Base-by-base conservation (phyloP, 306 rosid genomes). In the Vigna mungo region DNA sequence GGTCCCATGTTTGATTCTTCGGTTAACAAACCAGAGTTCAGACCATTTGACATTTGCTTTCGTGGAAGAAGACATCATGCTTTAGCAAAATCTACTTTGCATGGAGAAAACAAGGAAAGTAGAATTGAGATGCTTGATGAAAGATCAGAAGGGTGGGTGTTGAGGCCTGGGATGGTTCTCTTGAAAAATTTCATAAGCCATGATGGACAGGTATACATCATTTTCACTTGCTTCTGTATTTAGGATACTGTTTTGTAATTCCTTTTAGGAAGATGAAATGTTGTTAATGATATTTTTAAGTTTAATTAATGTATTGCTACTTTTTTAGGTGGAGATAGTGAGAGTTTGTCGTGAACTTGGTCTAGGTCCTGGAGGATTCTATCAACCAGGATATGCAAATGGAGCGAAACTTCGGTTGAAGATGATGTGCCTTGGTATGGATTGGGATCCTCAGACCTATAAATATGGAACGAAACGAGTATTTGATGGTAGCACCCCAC, bases 341-440 rank as follows among this genome's bases (percentile, higher is more conserved):
- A 85, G 77, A 47, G 79, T 2, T 8, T 87, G 90, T 18, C 86
- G 80, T 17, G 10, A 78, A 21, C 86, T 90, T 61, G 93, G 96
- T 68, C 30, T 73, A 4, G 92, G 93, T 15, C 85, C 84, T 7
- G 92, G 93, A 25, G 97, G 91, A 39, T 90, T 92, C 81, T 92
- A 90, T 81, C 87, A 70, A 79, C 93, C 96, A 15, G 80, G 89
- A 37, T 92, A 74, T 80, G 64, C 79, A 51, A 68, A 44, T 54
- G 96, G 96, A 59, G 87, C 85, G 4, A 88, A 88, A 87, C 90
- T 90, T 52, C 74, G 83, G 68, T 74, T 90, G 76, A 84, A 77
- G 68, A 92, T 92, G 91, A 90, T 88, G 93, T 90, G 96, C 70
- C 90, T 92, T 77, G 96, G 96, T 71, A 47, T 53, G 79, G 85